These are phyloP conservation scores for Rhodofomes roseus DNA, from an alignment of 1,284 basidiomycete species.

Conservation along the genomic window DNA sequence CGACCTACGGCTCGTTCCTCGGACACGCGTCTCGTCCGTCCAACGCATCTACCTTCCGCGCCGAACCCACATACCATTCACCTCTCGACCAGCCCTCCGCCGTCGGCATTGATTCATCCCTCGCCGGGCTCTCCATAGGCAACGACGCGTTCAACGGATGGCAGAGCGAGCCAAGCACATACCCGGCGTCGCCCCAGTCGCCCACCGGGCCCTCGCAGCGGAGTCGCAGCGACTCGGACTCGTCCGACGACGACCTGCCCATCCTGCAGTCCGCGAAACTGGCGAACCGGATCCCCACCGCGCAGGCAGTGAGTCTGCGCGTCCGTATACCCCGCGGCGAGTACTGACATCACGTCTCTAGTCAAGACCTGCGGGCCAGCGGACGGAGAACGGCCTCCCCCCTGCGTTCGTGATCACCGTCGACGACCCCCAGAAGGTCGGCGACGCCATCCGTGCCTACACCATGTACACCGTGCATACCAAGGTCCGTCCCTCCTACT, in stretches of 20 bases:
- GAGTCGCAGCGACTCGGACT: conserved; percentile 34
- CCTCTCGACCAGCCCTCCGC: conserved; percentile 48
- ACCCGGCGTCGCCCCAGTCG: conserved; percentile 14
- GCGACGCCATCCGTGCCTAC: conserved; percentile 87
- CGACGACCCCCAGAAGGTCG: conserved; percentile 91
- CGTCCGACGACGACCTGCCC: conserved; percentile 73
- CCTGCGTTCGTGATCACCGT: conserved; percentile 80
- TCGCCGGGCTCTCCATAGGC: conserved; percentile 59
- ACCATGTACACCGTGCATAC: conserved; percentile 96
- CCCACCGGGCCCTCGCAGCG: conserved; percentile 5
- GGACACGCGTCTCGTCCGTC: conserved; percentile 8
- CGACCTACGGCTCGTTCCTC: background rate
- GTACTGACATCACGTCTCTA: background rate
- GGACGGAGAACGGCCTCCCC: conserved; percentile 42
- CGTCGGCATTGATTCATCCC: conserved; percentile 38
- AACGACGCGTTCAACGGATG: conserved; percentile 55
- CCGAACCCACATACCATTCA: conserved; percentile 37
- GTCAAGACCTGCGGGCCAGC: conserved; percentile 9
- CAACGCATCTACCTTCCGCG: conserved; percentile 16
- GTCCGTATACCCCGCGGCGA: background rate
- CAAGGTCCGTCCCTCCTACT: conserved; percentile 44
- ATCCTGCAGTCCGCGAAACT: conserved; percentile 48
- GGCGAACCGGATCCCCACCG: conserved; percentile 29
- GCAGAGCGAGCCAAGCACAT: conserved; percentile 36
- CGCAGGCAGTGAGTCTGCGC: conserved; percentile 25